phyloP scores from a whole-genome alignment of 306 rosid genomes.

The Coriaria nepalensis region DNA sequence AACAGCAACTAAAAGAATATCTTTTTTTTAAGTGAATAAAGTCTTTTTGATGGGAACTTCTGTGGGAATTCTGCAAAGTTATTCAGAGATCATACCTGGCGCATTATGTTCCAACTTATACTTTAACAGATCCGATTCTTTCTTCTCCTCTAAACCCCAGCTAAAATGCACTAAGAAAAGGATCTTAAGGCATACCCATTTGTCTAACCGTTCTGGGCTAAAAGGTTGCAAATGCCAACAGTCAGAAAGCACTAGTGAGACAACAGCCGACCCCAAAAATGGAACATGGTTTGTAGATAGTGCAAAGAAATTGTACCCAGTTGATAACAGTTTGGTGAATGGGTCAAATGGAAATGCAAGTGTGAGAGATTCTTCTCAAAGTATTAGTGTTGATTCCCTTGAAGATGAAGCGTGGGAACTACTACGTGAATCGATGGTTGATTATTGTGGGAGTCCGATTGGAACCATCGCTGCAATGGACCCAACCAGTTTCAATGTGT shows the following conservation, averaged over 20 bases:
- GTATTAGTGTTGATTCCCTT: conserved; percentile 23
- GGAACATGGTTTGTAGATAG: conserved; percentile 33
- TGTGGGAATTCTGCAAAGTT: conserved; percentile 39
- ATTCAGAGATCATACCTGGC: conserved; percentile 31
- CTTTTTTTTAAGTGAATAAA: too few species aligned
- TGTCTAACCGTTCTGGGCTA: conserved; percentile 14
- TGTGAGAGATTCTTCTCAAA: conserved; percentile 18
- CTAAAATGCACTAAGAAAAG: conserved; percentile 30
- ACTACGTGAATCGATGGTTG: conserved; percentile 54
- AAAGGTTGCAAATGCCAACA: conserved; percentile 51
- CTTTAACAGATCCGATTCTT: conserved; percentile 17
- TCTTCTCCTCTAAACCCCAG: conserved; percentile 11
- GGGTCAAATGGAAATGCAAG: conserved; percentile 38
- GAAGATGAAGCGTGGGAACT: conserved; percentile 88
- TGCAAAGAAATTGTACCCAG: conserved; percentile 27
- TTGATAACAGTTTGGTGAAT: conserved; percentile 18
- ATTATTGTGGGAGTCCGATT: conserved; percentile 65
- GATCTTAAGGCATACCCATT: conserved; percentile 19
- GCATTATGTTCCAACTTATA: conserved; percentile 16
- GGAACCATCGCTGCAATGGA: conserved; percentile 85
- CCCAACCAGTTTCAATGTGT: conserved; percentile 46
- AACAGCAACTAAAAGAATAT: too few species aligned
- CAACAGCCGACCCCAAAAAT: conserved; percentile 29
- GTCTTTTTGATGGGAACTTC: conserved; percentile 30
- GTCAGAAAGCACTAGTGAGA: conserved; percentile 30